phyloP scores from a whole-genome alignment of 2,329 filamentous ascomycete genomes.

The Alternaria angustiovoidea region DNA sequence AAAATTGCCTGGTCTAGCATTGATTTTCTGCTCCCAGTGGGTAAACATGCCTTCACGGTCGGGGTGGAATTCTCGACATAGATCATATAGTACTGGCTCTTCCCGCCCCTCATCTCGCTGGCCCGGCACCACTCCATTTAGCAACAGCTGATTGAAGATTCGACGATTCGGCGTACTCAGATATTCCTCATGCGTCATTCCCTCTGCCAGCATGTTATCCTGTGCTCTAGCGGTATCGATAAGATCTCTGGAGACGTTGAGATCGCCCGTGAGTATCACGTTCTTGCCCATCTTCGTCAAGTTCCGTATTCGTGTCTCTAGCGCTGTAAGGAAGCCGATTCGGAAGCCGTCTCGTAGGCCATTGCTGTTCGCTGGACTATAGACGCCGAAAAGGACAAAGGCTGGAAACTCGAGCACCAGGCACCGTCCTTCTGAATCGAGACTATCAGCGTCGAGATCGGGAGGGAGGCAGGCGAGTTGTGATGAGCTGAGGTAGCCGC shows the following conservation, averaged over 20 bases:
- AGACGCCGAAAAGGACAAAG: slow-evolving; percentile 91
- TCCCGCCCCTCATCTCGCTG: slow-evolving; percentile 74
- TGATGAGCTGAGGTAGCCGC: slow-evolving; percentile 78
- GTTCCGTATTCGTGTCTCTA: slow-evolving; percentile 87
- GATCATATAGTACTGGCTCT: slow-evolving; percentile 78
- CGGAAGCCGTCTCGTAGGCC: slow-evolving; percentile 85
- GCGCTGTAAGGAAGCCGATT: slow-evolving; percentile 76
- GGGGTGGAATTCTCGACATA: slow-evolving; percentile 83
- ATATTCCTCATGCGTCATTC: slow-evolving; percentile 74
- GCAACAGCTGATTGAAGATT: slow-evolving; percentile 85
- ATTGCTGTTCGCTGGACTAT: slow-evolving; percentile 89
- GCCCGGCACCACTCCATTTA: slow-evolving; percentile 73
- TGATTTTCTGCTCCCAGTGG: slow-evolving; percentile 94
- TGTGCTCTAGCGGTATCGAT: slow-evolving; percentile 79
- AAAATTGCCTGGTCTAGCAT: slow-evolving; percentile 93
- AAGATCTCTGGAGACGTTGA: slow-evolving; percentile 77
- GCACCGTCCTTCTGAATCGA: slow-evolving; percentile 92
- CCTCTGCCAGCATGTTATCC: slow-evolving; percentile 76
- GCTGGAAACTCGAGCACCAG: slow-evolving; percentile 92
- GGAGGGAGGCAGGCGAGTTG: slow-evolving; percentile 68
- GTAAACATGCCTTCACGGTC: slow-evolving; percentile 90
- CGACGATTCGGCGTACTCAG: slow-evolving; percentile 74
- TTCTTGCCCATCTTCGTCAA: slow-evolving; percentile 80
- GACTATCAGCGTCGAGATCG: slow-evolving; percentile 68
- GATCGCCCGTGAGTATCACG: slow-evolving; percentile 84